Evolutionary conservation across 1,284 basidiomycete species (phyloP).

Genomic region (Sparassis latifolia): DNA sequence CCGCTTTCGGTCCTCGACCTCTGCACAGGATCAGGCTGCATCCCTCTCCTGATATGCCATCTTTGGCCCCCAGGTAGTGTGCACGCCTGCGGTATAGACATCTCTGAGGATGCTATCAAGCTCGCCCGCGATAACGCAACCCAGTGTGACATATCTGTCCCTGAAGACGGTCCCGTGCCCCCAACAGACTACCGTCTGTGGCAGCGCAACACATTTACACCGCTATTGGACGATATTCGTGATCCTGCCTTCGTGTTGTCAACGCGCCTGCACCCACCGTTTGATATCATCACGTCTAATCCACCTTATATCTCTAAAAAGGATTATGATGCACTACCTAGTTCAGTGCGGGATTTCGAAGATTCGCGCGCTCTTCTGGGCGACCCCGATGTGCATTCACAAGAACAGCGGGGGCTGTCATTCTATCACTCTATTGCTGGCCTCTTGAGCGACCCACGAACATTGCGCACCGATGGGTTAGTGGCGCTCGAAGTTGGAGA

Average conservation of each 20-base stretch:
- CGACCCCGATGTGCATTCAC: conserved; percentile 32
- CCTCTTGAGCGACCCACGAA: conserved; percentile 40
- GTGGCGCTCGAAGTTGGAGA: conserved; percentile 80
- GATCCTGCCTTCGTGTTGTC: conserved; percentile 30
- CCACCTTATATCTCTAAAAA: conserved; percentile 83
- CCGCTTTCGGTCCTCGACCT: conserved; percentile 71
- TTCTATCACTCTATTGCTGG: conserved; percentile 74
- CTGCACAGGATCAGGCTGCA: conserved; percentile 87
- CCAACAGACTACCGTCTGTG: neutral
- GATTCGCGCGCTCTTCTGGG: conserved; percentile 78
- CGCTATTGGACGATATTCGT: conserved; percentile 42
- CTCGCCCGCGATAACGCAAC: conserved; percentile 69
- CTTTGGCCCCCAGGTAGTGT: conserved; percentile 46
- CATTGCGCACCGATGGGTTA: conserved; percentile 43
- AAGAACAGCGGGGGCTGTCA: conserved; percentile 47
- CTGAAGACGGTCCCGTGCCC: conserved; percentile 4
- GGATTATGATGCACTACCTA: conserved; percentile 60
- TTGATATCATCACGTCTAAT: conserved; percentile 83
- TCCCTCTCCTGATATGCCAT: conserved; percentile 74
- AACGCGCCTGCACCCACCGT: conserved; percentile 36
- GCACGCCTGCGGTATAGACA: conserved; percentile 65
- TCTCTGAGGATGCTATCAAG: conserved; percentile 58
- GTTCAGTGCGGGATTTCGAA: conserved; percentile 72
- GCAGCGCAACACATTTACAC: conserved; percentile 39
- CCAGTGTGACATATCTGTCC: conserved; percentile 32